Base-by-base conservation (phyloP, 1,284 basidiomycete species). In the Ceratobasidium sp. region DNA sequence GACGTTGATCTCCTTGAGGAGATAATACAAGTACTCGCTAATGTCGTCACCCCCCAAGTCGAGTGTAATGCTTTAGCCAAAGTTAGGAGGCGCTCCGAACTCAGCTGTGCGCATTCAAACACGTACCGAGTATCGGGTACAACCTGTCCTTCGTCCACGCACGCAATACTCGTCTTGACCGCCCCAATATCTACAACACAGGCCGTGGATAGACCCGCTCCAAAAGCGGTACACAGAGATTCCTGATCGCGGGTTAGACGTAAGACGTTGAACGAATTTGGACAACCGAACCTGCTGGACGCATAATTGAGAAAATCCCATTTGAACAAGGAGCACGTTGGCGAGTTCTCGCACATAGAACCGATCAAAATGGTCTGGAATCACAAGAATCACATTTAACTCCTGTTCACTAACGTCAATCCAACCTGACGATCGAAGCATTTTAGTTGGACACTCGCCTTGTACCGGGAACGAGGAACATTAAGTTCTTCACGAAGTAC, bases 171-270 rank as follows among this genome's bases (percentile, higher is more conserved):
- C 1, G 91, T 95, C 71, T 84, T 86, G 25, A 84, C 84, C 5
- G 95, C 90, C 9, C 97, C 97, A 66, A 99, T 87, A 76, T 99
- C 94, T 39, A 99, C 91, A 2, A 99, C 92, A 75, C 96, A 98
- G 11, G 95, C 95, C 72, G 87, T 90, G 0, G 92, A 93, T 69
- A 98, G 88, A 11, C 97, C 97, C 1, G 96, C 94, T 19, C 95
- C 94, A 76, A 97, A 98, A 1, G 94, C 93, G 4, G 97, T 93
- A 56, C 93, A 93, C 30, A 97, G 82, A 1, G 92, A 90, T 82
- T 97, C 95, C 91, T 96, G 70, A n/a, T 29, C 8, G 21, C 29
- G 46, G 9, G 36, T 41, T 13, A 29, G 29, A 25, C 58, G 33
- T 56, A 27, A 52, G 29, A 30, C n/a, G 33, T 29, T 21, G 57